Base-by-base conservation (phyloP, 2,329 filamentous ascomycete genomes). In the Fusarium goolgardi region DNA sequence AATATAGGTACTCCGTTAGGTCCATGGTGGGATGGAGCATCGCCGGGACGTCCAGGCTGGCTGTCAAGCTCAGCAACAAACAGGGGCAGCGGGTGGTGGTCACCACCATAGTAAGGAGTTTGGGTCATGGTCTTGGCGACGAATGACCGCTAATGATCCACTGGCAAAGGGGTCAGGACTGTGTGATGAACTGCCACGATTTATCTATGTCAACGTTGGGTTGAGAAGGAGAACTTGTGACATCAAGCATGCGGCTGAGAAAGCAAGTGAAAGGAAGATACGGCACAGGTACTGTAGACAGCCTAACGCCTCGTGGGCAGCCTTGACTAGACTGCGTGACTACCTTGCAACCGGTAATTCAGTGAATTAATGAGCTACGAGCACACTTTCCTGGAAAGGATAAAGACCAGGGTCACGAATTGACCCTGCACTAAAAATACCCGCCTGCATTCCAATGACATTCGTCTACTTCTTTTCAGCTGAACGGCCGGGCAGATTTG, bases 1-100 rank as follows among this genome's bases (percentile, higher is more conserved):
- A 77, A 79, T 52, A 75, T 59, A 41, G 71, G 65, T 35, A 58
- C 57, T 40, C 69, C 72, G 55, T 71, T 64, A 18, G 71, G 69
- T 6, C 61, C 53, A 43, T 71, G 56, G 32, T 66, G 57, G 27
- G 63, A 54, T 10, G 52, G 63, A 37, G 56, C 49, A 60, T 47
- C 55, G 31, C 59, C 15, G 45, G 69, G 55, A 54, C 62, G 55
- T 27, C 57, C 53, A 55, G 62, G 55, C 54, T 72, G 62, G 40
- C 71, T 70, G 54, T 78, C 76, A 37, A 78, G 75, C 54, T 78
- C 76, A 61, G 74, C 74, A 59, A 71, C 63, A 65, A 77, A 76
- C 44, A 70, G 50, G 50, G 73, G 73, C 45, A 71, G 73, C 21
- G 71, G 65, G 54, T 57, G 70, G 59, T 59, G 67, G 46, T 61